Percentiles rank a stretch among this genome's conserved stretches.
Conservation (phyloP, 768 basidiomycete genomes). For the Dentipellis sp. region DNA sequence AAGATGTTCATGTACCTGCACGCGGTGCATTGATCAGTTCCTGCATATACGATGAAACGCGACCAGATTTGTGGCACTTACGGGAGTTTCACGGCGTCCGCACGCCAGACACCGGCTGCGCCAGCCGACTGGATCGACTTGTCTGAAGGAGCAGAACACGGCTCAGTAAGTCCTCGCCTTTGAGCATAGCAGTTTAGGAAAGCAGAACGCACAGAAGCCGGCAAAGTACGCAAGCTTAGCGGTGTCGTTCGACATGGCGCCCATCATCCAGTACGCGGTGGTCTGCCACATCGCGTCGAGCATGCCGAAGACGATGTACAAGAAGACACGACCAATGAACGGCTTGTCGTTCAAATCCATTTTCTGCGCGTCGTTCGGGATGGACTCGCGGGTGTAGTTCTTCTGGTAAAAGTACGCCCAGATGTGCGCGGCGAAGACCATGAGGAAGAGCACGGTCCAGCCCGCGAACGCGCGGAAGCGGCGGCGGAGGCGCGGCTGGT, state of each 20-base stretch:
- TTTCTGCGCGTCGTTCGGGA: conserved; percentile 29
- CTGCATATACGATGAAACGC: too few relatives aligned
- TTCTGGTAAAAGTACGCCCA: conserved; percentile 76
- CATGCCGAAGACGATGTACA: conserved; percentile 67
- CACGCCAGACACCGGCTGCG: conserved; percentile 63
- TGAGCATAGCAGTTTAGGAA: background rate
- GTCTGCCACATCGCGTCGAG: conserved; percentile 85
- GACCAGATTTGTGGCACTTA: background rate
- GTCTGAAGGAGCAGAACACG: conserved; percentile 24
- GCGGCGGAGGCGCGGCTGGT: conserved; percentile 43
- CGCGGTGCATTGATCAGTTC: conserved; percentile 1
- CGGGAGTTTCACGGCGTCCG: conserved; percentile 38
- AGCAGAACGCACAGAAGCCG: conserved; percentile 59
- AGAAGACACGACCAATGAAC: conserved; percentile 46
- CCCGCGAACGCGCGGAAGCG: conserved; percentile 64
- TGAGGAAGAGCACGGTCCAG: conserved; percentile 50
- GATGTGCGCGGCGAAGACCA: conserved; percentile 61
- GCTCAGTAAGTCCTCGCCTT: background rate
- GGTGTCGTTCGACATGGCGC: conserved; percentile 78
- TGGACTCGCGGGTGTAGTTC: conserved; percentile 52
- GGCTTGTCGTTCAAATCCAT: conserved; percentile 50
- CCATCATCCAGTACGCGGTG: conserved; percentile 74
- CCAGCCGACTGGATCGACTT: conserved; percentile 74
- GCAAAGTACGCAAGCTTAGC: conserved; percentile 70
- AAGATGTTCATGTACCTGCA: conserved; percentile 59